phyloP scores from a whole-genome alignment of 768 basidiomycete genomes.

The Lepiota brunneoincarnata region DNA sequence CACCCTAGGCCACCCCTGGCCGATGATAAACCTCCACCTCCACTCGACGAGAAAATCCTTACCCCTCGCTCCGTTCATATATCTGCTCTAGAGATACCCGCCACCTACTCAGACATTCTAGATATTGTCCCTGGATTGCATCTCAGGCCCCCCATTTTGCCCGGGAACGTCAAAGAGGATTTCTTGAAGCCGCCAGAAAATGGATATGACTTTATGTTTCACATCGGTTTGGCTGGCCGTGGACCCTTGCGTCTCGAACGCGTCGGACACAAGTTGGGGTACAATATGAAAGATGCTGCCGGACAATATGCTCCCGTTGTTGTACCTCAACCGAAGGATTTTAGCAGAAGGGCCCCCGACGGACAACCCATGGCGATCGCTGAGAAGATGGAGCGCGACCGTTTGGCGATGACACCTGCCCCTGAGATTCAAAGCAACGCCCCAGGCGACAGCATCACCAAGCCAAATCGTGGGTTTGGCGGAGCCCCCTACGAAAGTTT shows the following conservation, averaged over 20 bases:
- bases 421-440: slow-evolving; percentile 9
- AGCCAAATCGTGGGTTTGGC: slow-evolving; percentile 10
- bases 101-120: slow-evolving; percentile 56
- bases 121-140: slow-evolving; percentile 56
- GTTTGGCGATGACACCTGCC: slow-evolving; percentile 8
- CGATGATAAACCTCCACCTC: slow-evolving; percentile 5
- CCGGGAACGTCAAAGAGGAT: slow-evolving; percentile 28
- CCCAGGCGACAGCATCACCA: slow-evolving; percentile 6
- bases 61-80: slow-evolving; percentile 53
- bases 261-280: slow-evolving; percentile 64
- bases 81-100: slow-evolving; percentile 55
- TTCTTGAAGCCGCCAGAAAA: slow-evolving; percentile 38
- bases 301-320: slow-evolving; percentile 54
- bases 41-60: slow-evolving; percentile 13
- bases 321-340: slow-evolving; percentile 38
- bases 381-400: slow-evolving; percentile 22
- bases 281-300: slow-evolving; percentile 64
- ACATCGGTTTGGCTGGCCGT: slow-evolving; percentile 65
- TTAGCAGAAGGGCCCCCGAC: slow-evolving; percentile 35
- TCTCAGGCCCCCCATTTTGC: slow-evolving; percentile 53
- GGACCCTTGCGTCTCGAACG: slow-evolving; percentile 65
- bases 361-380: slow-evolving; percentile 19
- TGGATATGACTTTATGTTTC: slow-evolving; percentile 70
- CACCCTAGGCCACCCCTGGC: slow-evolving; percentile 8
- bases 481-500: slow-evolving; percentile 51